A percentile compares a stretch with the other conserved stretches of the same genome.
Evolutionary conservation across 129 eudicot genomes (phyloP).

Genomic region (Silybum marianum): DNA sequence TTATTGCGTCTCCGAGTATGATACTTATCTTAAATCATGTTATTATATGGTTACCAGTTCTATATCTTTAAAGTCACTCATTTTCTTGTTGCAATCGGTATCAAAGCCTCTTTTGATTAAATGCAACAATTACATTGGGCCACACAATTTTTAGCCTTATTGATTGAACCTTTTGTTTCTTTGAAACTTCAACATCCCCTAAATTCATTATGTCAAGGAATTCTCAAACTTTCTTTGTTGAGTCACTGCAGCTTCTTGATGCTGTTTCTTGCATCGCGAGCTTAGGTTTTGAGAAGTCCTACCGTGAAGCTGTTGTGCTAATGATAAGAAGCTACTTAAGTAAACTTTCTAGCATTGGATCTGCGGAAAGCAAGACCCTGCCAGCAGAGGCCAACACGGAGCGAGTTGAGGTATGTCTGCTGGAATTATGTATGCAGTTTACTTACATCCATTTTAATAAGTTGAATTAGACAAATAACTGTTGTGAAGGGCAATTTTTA

Average conservation of each 20-base stretch:
- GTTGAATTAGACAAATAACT: not conserved
- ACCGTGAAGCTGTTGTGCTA: constrained; percentile 95
- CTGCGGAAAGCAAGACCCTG: constrained; percentile 95
- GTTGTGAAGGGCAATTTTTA: not conserved
- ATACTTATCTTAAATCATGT: constrained; percentile 20
- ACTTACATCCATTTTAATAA: not conserved
- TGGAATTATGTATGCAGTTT: not conserved
- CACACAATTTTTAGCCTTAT: not conserved
- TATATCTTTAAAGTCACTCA: not conserved
- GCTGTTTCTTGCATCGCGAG: constrained; percentile 99
- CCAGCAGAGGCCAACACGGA: constrained; percentile 94
- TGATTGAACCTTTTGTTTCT: constrained; percentile 9
- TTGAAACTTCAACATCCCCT: constrained; percentile 1
- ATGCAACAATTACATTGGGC: not conserved
- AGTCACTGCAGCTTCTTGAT: constrained; percentile 97
- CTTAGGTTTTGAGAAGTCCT: constrained; percentile 97
- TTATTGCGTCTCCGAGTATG: constrained; percentile 87
- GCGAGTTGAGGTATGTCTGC: constrained; percentile 82
- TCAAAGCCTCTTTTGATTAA: constrained; percentile 10
- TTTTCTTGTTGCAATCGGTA: constrained; percentile 5
- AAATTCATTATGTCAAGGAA: constrained; percentile 23
- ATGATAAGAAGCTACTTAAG: constrained; percentile 87
- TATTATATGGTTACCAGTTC: constrained; percentile 21
- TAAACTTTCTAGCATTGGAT: constrained; percentile 82
- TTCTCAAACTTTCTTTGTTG: constrained; percentile 60